A percentile compares a stretch with the other conserved stretches of the same genome.
These are phyloP conservation scores for Euphorbia pulcherrima DNA, from an alignment of 345 rosid genomes.

Conservation along the genomic window DNA sequence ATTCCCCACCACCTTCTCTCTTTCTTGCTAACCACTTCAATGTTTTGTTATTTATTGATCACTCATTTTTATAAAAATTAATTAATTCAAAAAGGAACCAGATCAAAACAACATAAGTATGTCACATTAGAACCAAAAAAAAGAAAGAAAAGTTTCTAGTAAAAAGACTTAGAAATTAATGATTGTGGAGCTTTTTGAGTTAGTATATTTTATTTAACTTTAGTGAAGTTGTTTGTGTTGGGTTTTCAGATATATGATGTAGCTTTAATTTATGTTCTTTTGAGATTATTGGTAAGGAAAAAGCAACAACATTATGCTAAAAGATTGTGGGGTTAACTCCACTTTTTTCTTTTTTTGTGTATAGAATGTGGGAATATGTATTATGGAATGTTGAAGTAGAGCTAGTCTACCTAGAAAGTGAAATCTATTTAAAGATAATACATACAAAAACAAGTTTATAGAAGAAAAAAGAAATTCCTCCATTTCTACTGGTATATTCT, in stretches of 20 bases:
- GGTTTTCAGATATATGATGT: neutral
- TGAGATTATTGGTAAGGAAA: conserved; percentile 5
- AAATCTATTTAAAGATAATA: neutral
- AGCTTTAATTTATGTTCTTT: conserved; percentile 1
- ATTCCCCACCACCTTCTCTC: too few relatives aligned
- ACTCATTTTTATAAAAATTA: too few relatives aligned
- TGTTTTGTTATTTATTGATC: too few relatives aligned
- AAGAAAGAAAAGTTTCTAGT: neutral
- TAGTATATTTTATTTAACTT: neutral
- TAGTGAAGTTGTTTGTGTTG: conserved; percentile 7
- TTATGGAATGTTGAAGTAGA: conserved; percentile 23
- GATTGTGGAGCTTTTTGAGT: conserved; percentile 16
- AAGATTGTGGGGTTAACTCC: conserved; percentile 15
- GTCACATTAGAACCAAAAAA: too few relatives aligned
- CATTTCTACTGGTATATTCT: conserved; percentile 18
- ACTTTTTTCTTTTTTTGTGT: neutral
- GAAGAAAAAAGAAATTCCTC: neutral
- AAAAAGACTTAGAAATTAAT: conserved; percentile 17
- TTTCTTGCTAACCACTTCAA: neutral
- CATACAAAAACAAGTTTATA: neutral
- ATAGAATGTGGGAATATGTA: conserved; percentile 2
- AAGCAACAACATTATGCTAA: conserved; percentile 20
- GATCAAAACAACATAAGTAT: too few relatives aligned
- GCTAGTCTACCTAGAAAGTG: neutral
- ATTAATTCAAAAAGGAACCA: too few relatives aligned